A percentile compares a stretch with the other conserved stretches of the same genome.
Conservation (phyloP, 371 early-diverging fungal species). For the Batkoa obscura region DNA sequence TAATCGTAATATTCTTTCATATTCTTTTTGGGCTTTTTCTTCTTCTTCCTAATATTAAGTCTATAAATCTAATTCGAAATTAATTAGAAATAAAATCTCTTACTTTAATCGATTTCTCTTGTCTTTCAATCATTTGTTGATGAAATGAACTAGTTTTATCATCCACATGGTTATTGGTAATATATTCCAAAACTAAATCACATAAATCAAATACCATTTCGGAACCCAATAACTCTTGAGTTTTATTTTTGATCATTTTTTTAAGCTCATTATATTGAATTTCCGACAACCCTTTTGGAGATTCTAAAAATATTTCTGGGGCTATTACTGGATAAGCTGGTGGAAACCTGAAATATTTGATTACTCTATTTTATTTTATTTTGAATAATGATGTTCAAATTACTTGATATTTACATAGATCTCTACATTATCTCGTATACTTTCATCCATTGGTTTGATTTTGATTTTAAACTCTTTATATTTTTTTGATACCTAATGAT, state of each 20-base stretch:
- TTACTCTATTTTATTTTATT: not conserved
- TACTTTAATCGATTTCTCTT: constrained; percentile 28
- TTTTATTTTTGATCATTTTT: not conserved
- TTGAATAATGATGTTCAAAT: not conserved
- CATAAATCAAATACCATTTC: constrained; percentile 3
- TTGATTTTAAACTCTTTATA: not conserved
- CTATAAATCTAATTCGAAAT: not conserved
- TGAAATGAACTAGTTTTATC: constrained; percentile 20
- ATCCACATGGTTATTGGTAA: not conserved
- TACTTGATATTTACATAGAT: not conserved
- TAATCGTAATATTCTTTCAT: not conserved
- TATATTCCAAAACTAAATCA: not conserved
- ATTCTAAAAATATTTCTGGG: not conserved
- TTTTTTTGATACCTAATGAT: not conserved
- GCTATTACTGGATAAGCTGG: not conserved
- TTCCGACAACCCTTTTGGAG: not conserved
- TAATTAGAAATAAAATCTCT: not conserved
- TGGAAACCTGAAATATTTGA: not conserved
- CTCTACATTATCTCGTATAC: not conserved
- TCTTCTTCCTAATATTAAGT: not conserved
- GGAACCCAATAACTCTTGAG: not conserved
- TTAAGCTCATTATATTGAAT: not conserved
- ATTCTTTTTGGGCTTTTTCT: not conserved
- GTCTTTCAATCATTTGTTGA: constrained; percentile 37
- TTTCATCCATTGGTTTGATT: not conserved